phyloP scores from a whole-genome alignment of 306 rosid species.

The Dalbergia cochinchinensis region DNA sequence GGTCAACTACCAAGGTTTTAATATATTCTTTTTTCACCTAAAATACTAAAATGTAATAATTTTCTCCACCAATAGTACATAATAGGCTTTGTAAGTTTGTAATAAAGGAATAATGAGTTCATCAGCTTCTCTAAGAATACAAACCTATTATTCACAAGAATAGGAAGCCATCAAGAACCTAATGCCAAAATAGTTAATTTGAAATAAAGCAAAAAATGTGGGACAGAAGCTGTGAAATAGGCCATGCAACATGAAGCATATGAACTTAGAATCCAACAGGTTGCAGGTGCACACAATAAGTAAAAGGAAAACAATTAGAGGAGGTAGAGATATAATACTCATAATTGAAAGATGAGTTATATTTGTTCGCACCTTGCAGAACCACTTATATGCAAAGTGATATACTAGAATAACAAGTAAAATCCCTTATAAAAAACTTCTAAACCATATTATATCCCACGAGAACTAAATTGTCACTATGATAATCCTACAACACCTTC shows the following conservation, averaged over 20 bases:
- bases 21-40: too few relatives aligned
- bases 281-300: background rate
- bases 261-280: background rate
- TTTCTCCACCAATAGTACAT: background rate
- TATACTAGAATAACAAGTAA: background rate
- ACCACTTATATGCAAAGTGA: background rate
- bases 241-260: background rate
- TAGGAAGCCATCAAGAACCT: background rate
- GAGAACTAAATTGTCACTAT: background rate
- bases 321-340: background rate
- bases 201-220: background rate
- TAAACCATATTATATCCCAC: background rate
- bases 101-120: background rate
- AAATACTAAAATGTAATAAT: too few relatives aligned
- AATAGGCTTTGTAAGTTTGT: background rate
- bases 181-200: too few relatives aligned
- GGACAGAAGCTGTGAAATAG: conserved; percentile 1
- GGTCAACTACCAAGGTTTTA: too few relatives aligned
- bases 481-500: background rate
- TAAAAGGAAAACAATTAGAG: background rate
- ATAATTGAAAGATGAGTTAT: conserved; percentile 2
- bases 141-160: conserved; percentile 1
- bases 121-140: background rate
- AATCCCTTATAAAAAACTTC: background rate
- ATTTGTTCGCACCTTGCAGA: background rate